Evolutionary conservation across 2,329 filamentous ascomycete species (phyloP).

Genomic region (Grosmannia huntii): DNA sequence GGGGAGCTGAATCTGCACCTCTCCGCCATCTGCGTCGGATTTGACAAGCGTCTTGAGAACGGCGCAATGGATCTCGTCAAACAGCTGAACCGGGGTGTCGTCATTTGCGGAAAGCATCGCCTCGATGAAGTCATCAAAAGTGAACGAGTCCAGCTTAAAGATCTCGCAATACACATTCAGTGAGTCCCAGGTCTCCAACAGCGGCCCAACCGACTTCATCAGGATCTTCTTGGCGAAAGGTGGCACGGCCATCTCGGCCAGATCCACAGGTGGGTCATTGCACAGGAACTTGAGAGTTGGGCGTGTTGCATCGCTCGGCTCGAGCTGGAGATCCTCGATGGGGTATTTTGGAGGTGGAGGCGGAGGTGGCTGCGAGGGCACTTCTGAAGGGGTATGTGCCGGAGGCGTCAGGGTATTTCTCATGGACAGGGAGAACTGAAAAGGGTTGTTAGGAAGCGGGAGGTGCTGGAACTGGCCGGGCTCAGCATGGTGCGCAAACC

Average conservation of each 20-base stretch:
- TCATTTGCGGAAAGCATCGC: slow-evolving; percentile 67
- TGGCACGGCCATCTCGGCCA: slow-evolving; percentile 25
- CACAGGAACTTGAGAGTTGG: slow-evolving; percentile 70
- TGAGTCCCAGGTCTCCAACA: slow-evolving; percentile 91
- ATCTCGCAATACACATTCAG: slow-evolving; percentile 97
- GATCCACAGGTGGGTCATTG: slow-evolving; percentile 42
- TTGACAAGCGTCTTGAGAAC: slow-evolving; percentile 78
- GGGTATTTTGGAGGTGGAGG: slow-evolving; percentile 82
- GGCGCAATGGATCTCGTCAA: slow-evolving; percentile 84
- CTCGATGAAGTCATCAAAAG: slow-evolving; percentile 90
- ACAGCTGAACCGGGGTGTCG: slow-evolving; percentile 66
- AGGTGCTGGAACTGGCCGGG: slow-evolving; percentile 25
- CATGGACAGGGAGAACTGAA: slow-evolving; percentile 31
- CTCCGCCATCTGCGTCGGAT: slow-evolving; percentile 60
- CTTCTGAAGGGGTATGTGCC: slow-evolving; percentile 27
- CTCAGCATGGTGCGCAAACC: slow-evolving; percentile 17
- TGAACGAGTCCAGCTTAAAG: slow-evolving; percentile 90
- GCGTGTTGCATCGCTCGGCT: slow-evolving; percentile 53
- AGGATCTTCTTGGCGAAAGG: slow-evolving; percentile 47
- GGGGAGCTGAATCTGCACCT: slow-evolving; percentile 66
- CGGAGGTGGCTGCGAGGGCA: slow-evolving; percentile 29
- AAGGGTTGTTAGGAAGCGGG: slow-evolving; percentile 30
- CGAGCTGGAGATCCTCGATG: slow-evolving; percentile 82
- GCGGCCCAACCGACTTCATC: slow-evolving; percentile 72
- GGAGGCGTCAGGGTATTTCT: slow-evolving; percentile 23